Conservation (phyloP, 2,329 filamentous ascomycete species). For the Colletotrichum phormii region DNA sequence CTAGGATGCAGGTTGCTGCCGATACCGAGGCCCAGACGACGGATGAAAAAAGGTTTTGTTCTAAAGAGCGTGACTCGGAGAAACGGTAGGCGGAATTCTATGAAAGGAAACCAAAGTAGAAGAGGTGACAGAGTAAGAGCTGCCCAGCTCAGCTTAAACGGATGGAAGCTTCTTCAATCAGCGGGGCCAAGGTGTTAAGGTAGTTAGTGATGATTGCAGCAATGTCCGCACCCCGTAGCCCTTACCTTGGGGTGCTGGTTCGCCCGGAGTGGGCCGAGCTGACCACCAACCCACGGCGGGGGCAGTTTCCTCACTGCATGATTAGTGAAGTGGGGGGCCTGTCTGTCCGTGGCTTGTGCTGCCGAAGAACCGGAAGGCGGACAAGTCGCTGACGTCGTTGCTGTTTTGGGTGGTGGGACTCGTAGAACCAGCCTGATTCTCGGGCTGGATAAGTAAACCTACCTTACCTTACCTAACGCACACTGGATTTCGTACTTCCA, state of each 20-base stretch:
- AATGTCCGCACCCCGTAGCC: not conserved
- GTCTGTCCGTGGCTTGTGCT: constrained; percentile 4
- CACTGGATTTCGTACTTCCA: not conserved
- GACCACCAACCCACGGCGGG: not conserved
- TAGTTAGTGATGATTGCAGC: constrained; percentile 29
- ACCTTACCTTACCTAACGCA: not conserved
- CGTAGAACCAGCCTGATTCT: not conserved
- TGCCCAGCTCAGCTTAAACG: not conserved
- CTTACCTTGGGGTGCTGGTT: constrained; percentile 21
- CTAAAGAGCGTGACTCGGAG: not conserved
- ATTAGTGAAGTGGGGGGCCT: constrained; percentile 13
- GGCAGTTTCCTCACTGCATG: not conserved
- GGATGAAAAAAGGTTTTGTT: not conserved
- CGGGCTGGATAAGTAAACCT: not conserved
- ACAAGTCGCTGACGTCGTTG: constrained; percentile 29
- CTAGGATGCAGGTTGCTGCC: constrained; percentile 13
- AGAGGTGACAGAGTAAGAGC: not conserved
- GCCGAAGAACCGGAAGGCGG: not conserved
- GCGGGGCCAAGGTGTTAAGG: constrained; percentile 2
- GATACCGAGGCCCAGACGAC: not conserved
- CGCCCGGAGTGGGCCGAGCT: constrained; percentile 25
- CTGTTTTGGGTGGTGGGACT: not conserved
- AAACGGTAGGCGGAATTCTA: not conserved
- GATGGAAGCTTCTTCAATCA: constrained; percentile 9
- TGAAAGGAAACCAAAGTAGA: not conserved